Conservation (phyloP, 495 filamentous ascomycete species). For the Hypoxylon intermedium region DNA sequence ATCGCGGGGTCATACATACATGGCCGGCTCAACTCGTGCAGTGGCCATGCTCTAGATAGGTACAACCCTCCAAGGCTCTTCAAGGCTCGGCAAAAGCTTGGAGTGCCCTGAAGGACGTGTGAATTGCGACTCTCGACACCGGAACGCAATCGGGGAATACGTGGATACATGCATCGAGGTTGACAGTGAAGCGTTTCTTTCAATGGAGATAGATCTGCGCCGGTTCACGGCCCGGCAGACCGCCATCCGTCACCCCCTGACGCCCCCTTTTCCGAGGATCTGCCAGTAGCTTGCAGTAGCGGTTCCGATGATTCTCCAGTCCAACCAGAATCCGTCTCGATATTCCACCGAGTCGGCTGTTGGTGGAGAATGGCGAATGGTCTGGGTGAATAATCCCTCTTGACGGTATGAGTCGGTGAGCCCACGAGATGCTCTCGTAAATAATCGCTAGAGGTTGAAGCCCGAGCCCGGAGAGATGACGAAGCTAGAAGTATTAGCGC, state of each 20-base stretch:
- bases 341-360: background rate
- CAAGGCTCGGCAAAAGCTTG: background rate
- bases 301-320: constrained; percentile 26
- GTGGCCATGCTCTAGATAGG: too few species aligned
- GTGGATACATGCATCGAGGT: background rate
- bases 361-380: background rate
- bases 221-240: constrained; percentile 27
- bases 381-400: background rate
- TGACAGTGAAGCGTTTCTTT: constrained; percentile 14
- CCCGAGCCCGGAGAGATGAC: too few species aligned
- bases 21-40: constrained; percentile 18
- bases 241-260: constrained; percentile 1
- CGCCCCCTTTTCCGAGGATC: constrained; percentile 21
- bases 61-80: constrained; percentile 24
- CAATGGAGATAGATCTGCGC: constrained; percentile 34
- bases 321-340: constrained; percentile 8
- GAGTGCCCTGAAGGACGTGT: constrained; percentile 14
- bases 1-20: constrained; percentile 22
- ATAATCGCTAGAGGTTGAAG: too few species aligned
- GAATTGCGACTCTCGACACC: constrained; percentile 35
- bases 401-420: too few species aligned
- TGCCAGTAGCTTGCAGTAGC: constrained; percentile 24
- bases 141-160: constrained; percentile 24
- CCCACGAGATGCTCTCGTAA: too few species aligned
- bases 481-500: too few species aligned